Percentiles rank a stretch among this genome's conserved stretches.
These are phyloP conservation scores for Drechslerella coelobrocha DNA, from an alignment of 2,329 filamentous ascomycete genomes.

Conservation along the genomic window DNA sequence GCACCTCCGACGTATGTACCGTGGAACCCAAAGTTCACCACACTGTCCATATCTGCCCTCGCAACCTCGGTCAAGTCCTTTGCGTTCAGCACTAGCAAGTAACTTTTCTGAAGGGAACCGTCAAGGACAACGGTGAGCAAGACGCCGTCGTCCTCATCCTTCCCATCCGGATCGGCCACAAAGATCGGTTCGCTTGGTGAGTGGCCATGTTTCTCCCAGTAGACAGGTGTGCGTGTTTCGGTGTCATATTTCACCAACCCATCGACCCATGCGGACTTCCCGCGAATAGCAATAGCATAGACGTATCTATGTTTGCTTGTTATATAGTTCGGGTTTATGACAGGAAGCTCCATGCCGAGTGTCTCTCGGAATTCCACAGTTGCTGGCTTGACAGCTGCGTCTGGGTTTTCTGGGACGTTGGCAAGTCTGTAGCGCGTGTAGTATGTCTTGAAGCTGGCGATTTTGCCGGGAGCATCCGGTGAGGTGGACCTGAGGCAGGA, in stretches of 20 bases:
- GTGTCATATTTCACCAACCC: conserved; percentile 71
- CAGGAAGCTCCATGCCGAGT: conserved; percentile 65
- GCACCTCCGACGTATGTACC: conserved; percentile 61
- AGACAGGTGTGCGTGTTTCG: conserved; percentile 62
- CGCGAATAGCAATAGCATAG: conserved; percentile 66
- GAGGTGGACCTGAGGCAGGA: conserved; percentile 69
- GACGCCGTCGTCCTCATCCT: conserved; percentile 66
- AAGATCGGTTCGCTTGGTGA: conserved; percentile 75
- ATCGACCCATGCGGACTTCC: conserved; percentile 69
- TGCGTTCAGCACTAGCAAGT: conserved; percentile 71
- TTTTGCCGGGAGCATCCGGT: conserved; percentile 61
- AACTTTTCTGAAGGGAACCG: conserved; percentile 64
- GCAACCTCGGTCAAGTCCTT: conserved; percentile 69
- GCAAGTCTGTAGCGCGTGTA: conserved; percentile 52
- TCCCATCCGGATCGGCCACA: conserved; percentile 60
- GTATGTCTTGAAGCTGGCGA: conserved; percentile 59
- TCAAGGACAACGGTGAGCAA: conserved; percentile 71
- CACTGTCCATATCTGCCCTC: conserved; percentile 68
- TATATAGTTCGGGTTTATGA: conserved; percentile 67
- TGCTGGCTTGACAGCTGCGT: conserved; percentile 17
- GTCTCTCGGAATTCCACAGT: conserved; percentile 44
- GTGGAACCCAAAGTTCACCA: conserved; percentile 71
- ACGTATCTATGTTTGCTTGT: conserved; percentile 67
- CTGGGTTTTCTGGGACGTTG: conserved; percentile 47
- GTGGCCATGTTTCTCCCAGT: conserved; percentile 69